These are phyloP conservation scores for Panellus pusillus DNA, from an alignment of 768 basidiomycete genomes.

Conservation along the genomic window DNA sequence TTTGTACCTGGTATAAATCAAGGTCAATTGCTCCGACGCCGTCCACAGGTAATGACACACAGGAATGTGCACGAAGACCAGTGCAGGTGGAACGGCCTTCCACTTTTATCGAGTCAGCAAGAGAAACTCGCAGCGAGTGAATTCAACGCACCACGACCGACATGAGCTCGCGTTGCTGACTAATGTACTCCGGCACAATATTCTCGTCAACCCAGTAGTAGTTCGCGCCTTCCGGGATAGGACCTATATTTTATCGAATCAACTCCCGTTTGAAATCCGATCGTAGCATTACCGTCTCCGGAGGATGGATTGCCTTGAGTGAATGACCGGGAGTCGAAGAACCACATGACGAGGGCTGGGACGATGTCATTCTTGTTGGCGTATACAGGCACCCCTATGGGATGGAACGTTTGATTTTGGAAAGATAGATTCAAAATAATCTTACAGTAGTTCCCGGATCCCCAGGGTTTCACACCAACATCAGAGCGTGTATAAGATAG, in stretches of 20 bases:
- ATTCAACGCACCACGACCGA: conserved; percentile 1
- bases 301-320: not conserved
- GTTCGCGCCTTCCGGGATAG: conserved; percentile 11
- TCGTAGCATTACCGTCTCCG: conserved; percentile 4
- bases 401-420: not conserved
- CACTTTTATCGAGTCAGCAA: conserved; percentile 11
- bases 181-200: conserved; percentile 20
- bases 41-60: not conserved
- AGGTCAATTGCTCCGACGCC: not conserved
- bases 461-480: conserved; percentile 20
- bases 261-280: not conserved
- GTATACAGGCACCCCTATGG: conserved; percentile 21
- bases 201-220: conserved; percentile 22
- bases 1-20: conserved; percentile 10
- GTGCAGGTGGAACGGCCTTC: conserved; percentile 17
- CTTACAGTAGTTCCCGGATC: conserved; percentile 21
- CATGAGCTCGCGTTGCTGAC: conserved; percentile 17
- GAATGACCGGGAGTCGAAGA: conserved; percentile 23
- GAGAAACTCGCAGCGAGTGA: not conserved
- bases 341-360: conserved; percentile 22
- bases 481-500: conserved; percentile 22
- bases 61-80: conserved; percentile 22
- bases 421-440: not conserved
- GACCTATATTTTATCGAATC: not conserved
- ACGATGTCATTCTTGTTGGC: conserved; percentile 3